Base-by-base conservation (phyloP, 2,329 filamentous ascomycete genomes). In the Trichoderma lentiforme region DNA sequence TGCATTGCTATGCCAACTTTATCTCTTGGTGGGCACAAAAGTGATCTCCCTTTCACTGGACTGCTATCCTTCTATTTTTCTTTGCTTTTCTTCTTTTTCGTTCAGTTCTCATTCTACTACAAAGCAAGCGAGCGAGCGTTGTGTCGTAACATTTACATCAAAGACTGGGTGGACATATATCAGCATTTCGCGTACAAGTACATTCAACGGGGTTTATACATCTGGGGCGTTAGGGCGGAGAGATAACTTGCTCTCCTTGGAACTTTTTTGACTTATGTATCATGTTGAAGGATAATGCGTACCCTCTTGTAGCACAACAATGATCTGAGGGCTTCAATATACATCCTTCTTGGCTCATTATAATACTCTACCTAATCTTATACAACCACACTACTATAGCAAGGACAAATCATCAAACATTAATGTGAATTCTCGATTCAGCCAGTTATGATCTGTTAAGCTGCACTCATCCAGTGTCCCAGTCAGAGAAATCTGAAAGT, bases 11-110 rank as follows among this genome's bases (percentile, higher is more conserved):
- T 62, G 71, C 82, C 18, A 79, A 80, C 58, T 78, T 81, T 32
- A 79, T 82, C 57, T 80, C 81, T 64, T 77, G 82, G 70, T 82
- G 79, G 76, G 82, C 79, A 9, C 81, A 83, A 73, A 83, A 83
- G 70, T 73, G 58, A 62, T 30, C 56, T 1, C 11, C 21, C 21
- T 7, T 39, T 30, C 24, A 18, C 24, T 8, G 14, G 14, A 28
- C 21, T 3, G 26, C 26, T 26, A 26, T 26, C 26, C 26, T 28
- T 28, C 4, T 14, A 6, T 2, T 7, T n/a, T 12, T 14, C 4
- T 14, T 62, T 14, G 8, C 11, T 5, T 61, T 8, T 14, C 9
- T 24, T 7, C n/a, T 18, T 26, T 28, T 30, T 14, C 26, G 9
- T 30, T 30, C 32, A 11, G 7, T 15, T 30, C 39, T 43, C 34